Conservation (phyloP, 768 basidiomycete genomes). For the Pleurotus tuber-regium region DNA sequence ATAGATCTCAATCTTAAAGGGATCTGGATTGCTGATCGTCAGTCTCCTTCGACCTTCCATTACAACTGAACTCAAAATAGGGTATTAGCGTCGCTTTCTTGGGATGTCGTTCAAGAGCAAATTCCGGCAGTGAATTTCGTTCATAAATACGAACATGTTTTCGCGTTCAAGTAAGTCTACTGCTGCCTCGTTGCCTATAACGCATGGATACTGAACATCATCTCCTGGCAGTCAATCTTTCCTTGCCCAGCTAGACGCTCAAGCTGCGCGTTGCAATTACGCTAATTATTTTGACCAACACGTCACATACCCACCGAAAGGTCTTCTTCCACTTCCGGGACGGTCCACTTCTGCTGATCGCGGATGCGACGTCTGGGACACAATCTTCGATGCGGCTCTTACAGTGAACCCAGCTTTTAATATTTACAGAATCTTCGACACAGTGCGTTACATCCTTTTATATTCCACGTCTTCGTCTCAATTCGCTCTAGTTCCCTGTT, state of each 20-base stretch:
- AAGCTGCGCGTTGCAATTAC: slow-evolving; percentile 58
- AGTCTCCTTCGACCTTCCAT: slow-evolving; percentile 21
- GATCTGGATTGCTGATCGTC: slow-evolving; percentile 73
- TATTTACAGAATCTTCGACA: slow-evolving; percentile 76
- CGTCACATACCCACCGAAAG: slow-evolving; percentile 65
- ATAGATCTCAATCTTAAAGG: slow-evolving; percentile 63
- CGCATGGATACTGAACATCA: not conserved
- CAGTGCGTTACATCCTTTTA: slow-evolving; percentile 28
- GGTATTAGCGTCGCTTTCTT: slow-evolving; percentile 51
- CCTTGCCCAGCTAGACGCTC: slow-evolving; percentile 53
- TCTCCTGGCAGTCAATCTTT: slow-evolving; percentile 49
- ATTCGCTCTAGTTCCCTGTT: slow-evolving; percentile 44
- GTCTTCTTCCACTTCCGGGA: slow-evolving; percentile 64
- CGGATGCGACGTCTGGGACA: slow-evolving; percentile 68
- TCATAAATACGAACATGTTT: slow-evolving; percentile 66
- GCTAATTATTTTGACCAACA: slow-evolving; percentile 57
- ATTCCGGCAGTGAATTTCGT: slow-evolving; percentile 76
- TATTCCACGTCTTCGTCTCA: slow-evolving; percentile 1
- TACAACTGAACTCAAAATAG: not conserved
- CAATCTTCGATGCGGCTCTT: slow-evolving; percentile 60
- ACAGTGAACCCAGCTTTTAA: slow-evolving; percentile 73
- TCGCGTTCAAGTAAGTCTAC: slow-evolving; percentile 62
- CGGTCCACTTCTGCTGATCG: slow-evolving; percentile 38
- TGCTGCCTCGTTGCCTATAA: not conserved
- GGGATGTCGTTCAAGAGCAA: slow-evolving; percentile 61